Conservation (phyloP, 2,329 filamentous ascomycete species). For the Drechslerella stenobrocha region DNA sequence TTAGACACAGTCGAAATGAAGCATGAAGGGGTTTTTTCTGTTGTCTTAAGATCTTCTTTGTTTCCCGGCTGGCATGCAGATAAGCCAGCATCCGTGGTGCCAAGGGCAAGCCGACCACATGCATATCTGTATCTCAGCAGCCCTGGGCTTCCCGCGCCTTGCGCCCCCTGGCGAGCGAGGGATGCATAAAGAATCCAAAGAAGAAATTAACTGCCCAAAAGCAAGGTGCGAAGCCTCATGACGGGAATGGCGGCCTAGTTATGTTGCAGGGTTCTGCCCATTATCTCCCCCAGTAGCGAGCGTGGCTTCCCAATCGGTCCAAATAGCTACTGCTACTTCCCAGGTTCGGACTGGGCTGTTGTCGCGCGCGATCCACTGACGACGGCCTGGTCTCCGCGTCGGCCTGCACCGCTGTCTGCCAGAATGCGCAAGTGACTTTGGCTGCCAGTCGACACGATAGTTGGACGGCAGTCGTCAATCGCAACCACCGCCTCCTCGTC, state of each 20-base stretch:
- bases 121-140: slow-evolving; percentile 19
- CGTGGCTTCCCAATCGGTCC: slow-evolving; percentile 44
- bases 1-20: not conserved
- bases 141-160: slow-evolving; percentile 16
- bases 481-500: slow-evolving; percentile 29
- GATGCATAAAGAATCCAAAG: slow-evolving; percentile 12
- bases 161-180: not conserved
- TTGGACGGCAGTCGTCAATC: slow-evolving; percentile 13
- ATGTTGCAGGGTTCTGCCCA: slow-evolving; percentile 18
- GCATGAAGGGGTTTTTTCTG: not conserved
- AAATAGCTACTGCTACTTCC: slow-evolving; percentile 36
- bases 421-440: slow-evolving; percentile 8
- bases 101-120: slow-evolving; percentile 27
- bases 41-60: not conserved
- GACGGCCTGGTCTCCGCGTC: slow-evolving; percentile 6
- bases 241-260: slow-evolving; percentile 46
- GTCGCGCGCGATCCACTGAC: slow-evolving; percentile 30
- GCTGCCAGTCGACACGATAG: not conserved
- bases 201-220: slow-evolving; percentile 19
- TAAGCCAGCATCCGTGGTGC: slow-evolving; percentile 17
- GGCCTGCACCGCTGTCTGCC: slow-evolving; percentile 20
- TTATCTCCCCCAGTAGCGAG: slow-evolving; percentile 39
- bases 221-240: slow-evolving; percentile 19
- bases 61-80: slow-evolving; percentile 19
- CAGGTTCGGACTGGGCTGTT: slow-evolving; percentile 38